phyloP scores from a whole-genome alignment of 2,329 filamentous ascomycete genomes.

The Ceratocystiopsis sp. region DNA sequence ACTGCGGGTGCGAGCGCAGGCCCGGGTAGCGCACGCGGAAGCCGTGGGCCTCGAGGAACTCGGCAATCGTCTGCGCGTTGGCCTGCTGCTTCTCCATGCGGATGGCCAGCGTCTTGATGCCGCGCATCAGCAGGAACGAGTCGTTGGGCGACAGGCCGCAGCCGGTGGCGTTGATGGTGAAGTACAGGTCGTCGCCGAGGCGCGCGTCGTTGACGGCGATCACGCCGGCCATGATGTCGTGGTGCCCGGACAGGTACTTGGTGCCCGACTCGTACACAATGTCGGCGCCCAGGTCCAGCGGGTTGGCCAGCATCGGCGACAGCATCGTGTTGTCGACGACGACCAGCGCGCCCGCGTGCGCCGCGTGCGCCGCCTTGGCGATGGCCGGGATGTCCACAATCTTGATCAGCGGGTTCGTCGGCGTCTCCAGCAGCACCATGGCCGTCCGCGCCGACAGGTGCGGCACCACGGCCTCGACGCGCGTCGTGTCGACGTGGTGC shows the following conservation, averaged over 20 bases:
- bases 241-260: constrained; percentile 93
- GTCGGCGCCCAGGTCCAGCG: constrained; percentile 84
- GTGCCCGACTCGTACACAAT: constrained; percentile 96
- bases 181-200: constrained; percentile 80
- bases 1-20: constrained; percentile 86
- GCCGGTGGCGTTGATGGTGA: constrained; percentile 91
- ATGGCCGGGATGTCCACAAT: constrained; percentile 83
- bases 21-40: constrained; percentile 95
- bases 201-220: constrained; percentile 73
- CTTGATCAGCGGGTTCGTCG: constrained; percentile 96
- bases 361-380: constrained; percentile 56
- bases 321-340: constrained; percentile 99
- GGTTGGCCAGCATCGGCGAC: constrained; percentile 84
- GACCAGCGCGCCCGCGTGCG: constrained; percentile 64
- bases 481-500: constrained; percentile 90
- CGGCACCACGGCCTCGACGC: constrained; percentile 49
- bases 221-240: constrained; percentile 97
- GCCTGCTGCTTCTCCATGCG: constrained; percentile 97
- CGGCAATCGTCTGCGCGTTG: constrained; percentile 79
- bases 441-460: constrained; percentile 66
- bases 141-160: constrained; percentile 92
- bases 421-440: constrained; percentile 91
- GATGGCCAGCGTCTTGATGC: constrained; percentile 90
- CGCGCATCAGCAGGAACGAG: constrained; percentile 86
- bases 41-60: constrained; percentile 77